Base-by-base conservation (phyloP, 495 filamentous ascomycete genomes). In the Jackrogersella minutella region DNA sequence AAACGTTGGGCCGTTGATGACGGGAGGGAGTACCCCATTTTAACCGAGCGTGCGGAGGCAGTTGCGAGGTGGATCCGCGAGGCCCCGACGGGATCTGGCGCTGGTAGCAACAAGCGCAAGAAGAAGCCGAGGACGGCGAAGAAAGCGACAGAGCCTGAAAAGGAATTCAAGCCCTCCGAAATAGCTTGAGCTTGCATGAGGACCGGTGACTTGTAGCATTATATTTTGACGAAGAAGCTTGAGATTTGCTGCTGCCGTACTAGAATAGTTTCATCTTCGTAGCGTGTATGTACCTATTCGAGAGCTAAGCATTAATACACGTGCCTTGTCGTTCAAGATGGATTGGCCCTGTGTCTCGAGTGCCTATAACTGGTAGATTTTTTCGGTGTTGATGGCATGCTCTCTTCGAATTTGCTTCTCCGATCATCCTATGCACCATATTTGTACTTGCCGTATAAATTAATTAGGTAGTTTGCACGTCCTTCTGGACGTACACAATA, bases 1-100 rank as follows among this genome's bases (percentile, higher is more conserved):
- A 88, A 88, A 61, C 73, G 87, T 5, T 88, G 88, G 87, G 85
- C 87, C 9, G 82, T 85, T 50, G 85, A 87, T 37, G 86, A 88
- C 59, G 86, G 82, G 3, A 85, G 82, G 70, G 89, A 91, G 61
- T 90, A 90, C 72, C 85, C 86, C 0, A 86, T 91, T 64, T 79
- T 82, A 3, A 90, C 88, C 5, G 89, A 91, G 53, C 81, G 90
- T 34, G 90, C 90, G 0, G 80, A 84, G 39, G 84, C 84, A 31
- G 81, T 93, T 47, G 84, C 86, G 3, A 78, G 86, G 21, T 93
- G 90, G 90, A 84, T 93, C 44, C 79, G 77, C 24, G 88, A 90
- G 58, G 88, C 84, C n/a, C 86, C 86, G 31, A 49, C 70, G 37
- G 75, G 76, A 6, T 70, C 73, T 7, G 77, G 72, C 26, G 53